Evolutionary conservation across 768 basidiomycete genomes (phyloP), one percentile per base, ranked within the genome.

Genomic region (Gloeopeniophorella convolvens): DNA sequence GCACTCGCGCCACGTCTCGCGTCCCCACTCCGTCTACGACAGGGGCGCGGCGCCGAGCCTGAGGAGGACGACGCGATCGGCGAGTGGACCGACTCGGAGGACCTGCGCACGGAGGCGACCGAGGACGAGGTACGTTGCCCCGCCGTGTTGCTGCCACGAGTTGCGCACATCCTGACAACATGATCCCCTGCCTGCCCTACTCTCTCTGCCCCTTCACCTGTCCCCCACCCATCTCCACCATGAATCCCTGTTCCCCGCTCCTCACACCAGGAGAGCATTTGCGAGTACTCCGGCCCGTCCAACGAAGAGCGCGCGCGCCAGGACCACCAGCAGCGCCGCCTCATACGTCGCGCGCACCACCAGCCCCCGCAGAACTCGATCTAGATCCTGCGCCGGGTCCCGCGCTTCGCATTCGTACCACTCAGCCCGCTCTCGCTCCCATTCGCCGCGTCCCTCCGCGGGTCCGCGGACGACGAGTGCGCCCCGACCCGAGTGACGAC

Each of bases 251-350:
- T 50, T 35, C 42, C 55, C 45, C 48, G 24, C 39, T 28, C 13
- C 36, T n/a, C 1, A 42, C 52, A 24, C 34, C 55, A 66, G 57
- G 70, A 88, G 82, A 89, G 86, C 58, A 83, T 89, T 42, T 88
- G 87, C 23, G 89, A 92, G 68, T 92, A 79, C 78, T 92, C 89
- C 20, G 92, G 92, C 60, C 89, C 89, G 15, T 92, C 89, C 21
- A 89, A 92, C 61, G 89, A 92, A 65, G 89, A 92, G 62, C 77
- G 83, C 24, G 88, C 84, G 3, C 78, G 88, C 18, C 81, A 81
- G 55, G 67, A 74, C 26, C 79, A 86, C 26, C 66, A 78, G 37
- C 78, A 83, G 35, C 79, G 83, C 37, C 80, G 85, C 32, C 64
- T 78, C 49, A 62, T 78, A 49, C 77, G 77, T 30, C 78, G 79